Evolutionary conservation across 2,329 filamentous ascomycete genomes (phyloP).

Genomic region (Clonostachys chloroleuca): DNA sequence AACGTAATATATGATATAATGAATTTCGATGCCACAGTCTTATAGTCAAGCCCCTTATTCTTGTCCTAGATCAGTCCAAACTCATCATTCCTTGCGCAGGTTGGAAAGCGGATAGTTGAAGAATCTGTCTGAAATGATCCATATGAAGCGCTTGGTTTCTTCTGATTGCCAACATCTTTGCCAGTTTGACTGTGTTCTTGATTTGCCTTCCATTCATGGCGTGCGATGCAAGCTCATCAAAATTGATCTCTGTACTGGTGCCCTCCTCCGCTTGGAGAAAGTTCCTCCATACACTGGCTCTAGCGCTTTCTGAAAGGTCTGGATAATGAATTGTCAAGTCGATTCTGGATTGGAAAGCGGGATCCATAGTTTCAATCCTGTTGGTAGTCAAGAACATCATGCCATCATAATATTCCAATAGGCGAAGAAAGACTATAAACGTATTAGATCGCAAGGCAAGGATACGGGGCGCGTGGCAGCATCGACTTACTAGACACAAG

Average conservation of each 20-base stretch:
- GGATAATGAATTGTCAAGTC: conserved; percentile 43
- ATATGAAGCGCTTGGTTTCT: conserved; percentile 17
- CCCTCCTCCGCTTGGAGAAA: conserved; percentile 21
- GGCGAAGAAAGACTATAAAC: conserved; percentile 42
- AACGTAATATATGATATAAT: too few relatives aligned
- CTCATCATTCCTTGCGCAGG: too few relatives aligned
- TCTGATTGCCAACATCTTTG: conserved; percentile 21
- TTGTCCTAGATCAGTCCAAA: too few relatives aligned
- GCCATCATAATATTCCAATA: conserved; percentile 45
- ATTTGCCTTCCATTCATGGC: conserved; percentile 46
- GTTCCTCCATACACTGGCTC: conserved; percentile 30
- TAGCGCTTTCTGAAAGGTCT: conserved; percentile 25
- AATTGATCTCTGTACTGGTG: conserved; percentile 15
- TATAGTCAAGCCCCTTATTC: too few relatives aligned
- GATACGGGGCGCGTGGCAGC: too few relatives aligned
- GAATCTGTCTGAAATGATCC: conserved; percentile 20
- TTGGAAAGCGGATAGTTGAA: conserved; percentile 3
- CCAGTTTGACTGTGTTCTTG: conserved; percentile 39
- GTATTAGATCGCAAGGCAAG: too few relatives aligned
- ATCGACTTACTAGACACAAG: conserved; percentile 20
- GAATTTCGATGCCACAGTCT: too few relatives aligned
- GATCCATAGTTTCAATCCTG: conserved; percentile 39
- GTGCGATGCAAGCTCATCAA: conserved; percentile 29
- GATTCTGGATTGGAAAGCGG: conserved; percentile 40
- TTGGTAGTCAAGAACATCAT: conserved; percentile 47